A percentile compares a stretch with the other conserved stretches of the same genome.
These are phyloP conservation scores for Picea glauca DNA, from an alignment of 75 land plant genomes.

Conservation along the genomic window DNA sequence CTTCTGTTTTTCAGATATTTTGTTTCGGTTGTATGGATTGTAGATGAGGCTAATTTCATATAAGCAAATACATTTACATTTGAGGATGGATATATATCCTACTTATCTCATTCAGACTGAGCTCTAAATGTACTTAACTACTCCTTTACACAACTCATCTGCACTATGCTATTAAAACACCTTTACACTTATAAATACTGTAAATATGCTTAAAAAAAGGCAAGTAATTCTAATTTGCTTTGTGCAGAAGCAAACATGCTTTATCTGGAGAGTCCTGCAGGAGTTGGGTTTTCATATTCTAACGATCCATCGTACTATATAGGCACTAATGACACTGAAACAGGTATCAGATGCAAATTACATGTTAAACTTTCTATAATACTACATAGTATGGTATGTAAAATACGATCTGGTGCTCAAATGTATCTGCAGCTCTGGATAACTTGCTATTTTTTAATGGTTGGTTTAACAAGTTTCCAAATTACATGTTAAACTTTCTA, in stretches of 20 bases:
- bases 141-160: too few species aligned
- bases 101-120: too few species aligned
- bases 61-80: too few species aligned
- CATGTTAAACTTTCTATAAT: neutral
- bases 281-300: conserved; percentile 95
- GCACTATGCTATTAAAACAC: too few species aligned
- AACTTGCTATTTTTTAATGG: conserved; percentile 66
- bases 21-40: too few species aligned
- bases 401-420: too few species aligned
- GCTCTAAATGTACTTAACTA: neutral
- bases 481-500: neutral
- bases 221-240: neutral
- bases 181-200: too few species aligned
- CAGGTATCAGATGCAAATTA: conserved; percentile 39
- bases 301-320: conserved; percentile 50
- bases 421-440: conserved; percentile 60
- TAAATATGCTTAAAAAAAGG: too few species aligned
- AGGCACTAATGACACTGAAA: conserved; percentile 52
- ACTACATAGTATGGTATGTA: too few species aligned
- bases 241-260: conserved; percentile 76
- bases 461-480: conserved; percentile 42
- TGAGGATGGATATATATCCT: too few species aligned
- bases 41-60: too few species aligned
- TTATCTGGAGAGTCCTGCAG: conserved; percentile 91
- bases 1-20: too few species aligned